A percentile compares a stretch with the other conserved stretches of the same genome.
phyloP scores from a whole-genome alignment of 768 basidiomycete genomes.

The Kwoniella europaea region DNA sequence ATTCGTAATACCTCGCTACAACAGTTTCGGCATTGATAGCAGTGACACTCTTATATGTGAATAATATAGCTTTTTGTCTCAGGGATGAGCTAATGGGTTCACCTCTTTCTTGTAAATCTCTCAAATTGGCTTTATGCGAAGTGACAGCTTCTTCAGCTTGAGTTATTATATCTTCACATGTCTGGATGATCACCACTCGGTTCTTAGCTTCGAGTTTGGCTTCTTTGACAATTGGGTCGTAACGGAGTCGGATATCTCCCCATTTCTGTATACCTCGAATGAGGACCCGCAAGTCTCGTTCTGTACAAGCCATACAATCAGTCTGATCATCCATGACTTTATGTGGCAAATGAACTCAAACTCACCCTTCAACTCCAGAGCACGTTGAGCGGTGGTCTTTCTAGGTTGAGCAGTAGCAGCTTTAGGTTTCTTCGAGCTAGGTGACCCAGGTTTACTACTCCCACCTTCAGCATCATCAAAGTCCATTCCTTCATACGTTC shows the following conservation, averaged over 20 bases:
- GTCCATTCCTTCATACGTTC: constrained; percentile 89
- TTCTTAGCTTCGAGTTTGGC: constrained; percentile 93
- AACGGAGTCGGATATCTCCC: constrained; percentile 94
- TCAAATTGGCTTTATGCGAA: constrained; percentile 80
- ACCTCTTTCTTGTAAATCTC: constrained; percentile 73
- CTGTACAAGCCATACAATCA: constrained; percentile 54
- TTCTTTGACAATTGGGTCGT: constrained; percentile 89
- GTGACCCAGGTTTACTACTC: constrained; percentile 63
- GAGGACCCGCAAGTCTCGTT: constrained; percentile 92
- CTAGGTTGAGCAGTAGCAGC: constrained; percentile 63
- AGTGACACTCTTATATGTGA: constrained; percentile 83
- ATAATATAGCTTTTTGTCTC: constrained; percentile 95
- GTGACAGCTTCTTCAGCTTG: constrained; percentile 81
- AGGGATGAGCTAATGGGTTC: constrained; percentile 89
- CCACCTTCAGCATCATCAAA: constrained; percentile 62
- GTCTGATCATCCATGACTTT: not conserved
- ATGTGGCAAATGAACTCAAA: not conserved
- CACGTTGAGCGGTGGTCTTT: constrained; percentile 90
- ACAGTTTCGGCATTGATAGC: constrained; percentile 99
- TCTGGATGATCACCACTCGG: constrained; percentile 84
- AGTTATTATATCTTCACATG: constrained; percentile 89
- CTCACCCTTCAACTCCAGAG: constrained; percentile 83
- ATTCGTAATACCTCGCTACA: constrained; percentile 82
- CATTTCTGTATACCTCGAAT: constrained; percentile 94
- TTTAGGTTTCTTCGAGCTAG: constrained; percentile 72